Percentiles rank a stretch among this genome's conserved stretches.
These are phyloP conservation scores for Acephala macrosclerotiorum DNA, from an alignment of 2,329 filamentous ascomycete species.

Conservation along the genomic window DNA sequence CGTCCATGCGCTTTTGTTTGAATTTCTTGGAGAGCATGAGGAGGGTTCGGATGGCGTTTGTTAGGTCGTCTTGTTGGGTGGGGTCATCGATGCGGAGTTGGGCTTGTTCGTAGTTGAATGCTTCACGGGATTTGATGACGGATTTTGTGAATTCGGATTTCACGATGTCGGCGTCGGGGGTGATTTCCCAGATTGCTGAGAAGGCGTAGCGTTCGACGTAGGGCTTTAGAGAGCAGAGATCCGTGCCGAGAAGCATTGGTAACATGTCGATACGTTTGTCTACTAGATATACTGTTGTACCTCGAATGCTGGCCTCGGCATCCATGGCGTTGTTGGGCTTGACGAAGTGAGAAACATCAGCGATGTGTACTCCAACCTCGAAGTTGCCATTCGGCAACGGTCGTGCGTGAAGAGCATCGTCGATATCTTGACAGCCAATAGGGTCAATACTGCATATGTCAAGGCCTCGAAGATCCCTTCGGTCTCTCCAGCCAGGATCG, in stretches of 20 bases:
- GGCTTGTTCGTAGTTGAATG: constrained; percentile 97
- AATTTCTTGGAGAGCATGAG: constrained; percentile 91
- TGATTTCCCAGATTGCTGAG: constrained; percentile 88
- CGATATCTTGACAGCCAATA: constrained; percentile 95
- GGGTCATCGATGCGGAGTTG: constrained; percentile 92
- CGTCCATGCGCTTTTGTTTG: constrained; percentile 94
- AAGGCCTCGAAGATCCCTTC: constrained; percentile 83
- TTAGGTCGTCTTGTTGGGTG: constrained; percentile 88
- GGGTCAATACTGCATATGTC: constrained; percentile 98
- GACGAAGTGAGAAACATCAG: constrained; percentile 98
- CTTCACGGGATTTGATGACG: constrained; percentile 94
- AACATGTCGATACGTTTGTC: constrained; percentile 99
- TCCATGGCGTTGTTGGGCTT: constrained; percentile 98
- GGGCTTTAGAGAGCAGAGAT: constrained; percentile 94
- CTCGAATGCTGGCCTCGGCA: constrained; percentile 88
- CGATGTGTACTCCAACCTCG: constrained; percentile 97
- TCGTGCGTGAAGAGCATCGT: constrained; percentile 92
- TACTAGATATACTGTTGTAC: constrained; percentile 96
- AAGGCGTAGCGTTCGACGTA: constrained; percentile 96
- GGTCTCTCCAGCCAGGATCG: constrained; percentile 85
- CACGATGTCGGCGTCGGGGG: constrained; percentile 83
- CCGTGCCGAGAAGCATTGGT: constrained; percentile 93
- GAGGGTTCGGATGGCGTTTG: constrained; percentile 85
- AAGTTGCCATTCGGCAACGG: constrained; percentile 89
- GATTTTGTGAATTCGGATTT: constrained; percentile 93